These are phyloP conservation scores for Tolypocladium amazonense DNA, from an alignment of 2,329 filamentous ascomycete genomes.

Conservation along the genomic window DNA sequence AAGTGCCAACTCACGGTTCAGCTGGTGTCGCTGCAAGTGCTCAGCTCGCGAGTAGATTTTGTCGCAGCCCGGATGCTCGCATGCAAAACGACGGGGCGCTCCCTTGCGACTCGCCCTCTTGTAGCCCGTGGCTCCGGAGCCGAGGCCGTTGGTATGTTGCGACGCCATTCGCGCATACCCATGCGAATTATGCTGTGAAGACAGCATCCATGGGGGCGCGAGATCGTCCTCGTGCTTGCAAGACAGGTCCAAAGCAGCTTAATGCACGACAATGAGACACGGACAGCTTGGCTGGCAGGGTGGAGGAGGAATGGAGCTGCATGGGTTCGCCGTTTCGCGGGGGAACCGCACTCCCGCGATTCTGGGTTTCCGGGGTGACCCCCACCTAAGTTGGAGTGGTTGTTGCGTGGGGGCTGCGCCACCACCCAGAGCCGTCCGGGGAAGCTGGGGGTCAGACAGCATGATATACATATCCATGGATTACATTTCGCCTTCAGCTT, in stretches of 20 bases:
- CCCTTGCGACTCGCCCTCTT: constrained; percentile 42
- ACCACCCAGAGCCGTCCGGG: neutral
- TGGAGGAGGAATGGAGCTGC: neutral
- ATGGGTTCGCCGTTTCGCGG: constrained; percentile 5
- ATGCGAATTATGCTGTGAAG: neutral
- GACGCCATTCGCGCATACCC: constrained; percentile 11
- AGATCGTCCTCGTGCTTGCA: neutral
- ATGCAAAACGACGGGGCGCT: constrained; percentile 44
- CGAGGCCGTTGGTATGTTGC: constrained; percentile 7
- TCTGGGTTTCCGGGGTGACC: constrained; percentile 7
- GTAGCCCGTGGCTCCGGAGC: constrained; percentile 18
- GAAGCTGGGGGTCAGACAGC: neutral
- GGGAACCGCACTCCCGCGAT: constrained; percentile 3
- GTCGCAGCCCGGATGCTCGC: constrained; percentile 60
- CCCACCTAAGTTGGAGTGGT: constrained; percentile 2
- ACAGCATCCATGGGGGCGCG: neutral
- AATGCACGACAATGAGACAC: neutral
- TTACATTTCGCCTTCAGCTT: neutral
- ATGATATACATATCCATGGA: neutral
- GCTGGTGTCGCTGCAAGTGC: constrained; percentile 70
- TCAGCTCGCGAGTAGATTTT: constrained; percentile 75
- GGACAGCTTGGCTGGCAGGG: neutral
- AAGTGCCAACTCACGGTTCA: constrained; percentile 56
- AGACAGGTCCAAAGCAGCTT: neutral
- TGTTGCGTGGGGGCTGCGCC: constrained; percentile 1